Conservation (phyloP, 2,329 filamentous ascomycete species). For the Neoarthrinium moseri region DNA sequence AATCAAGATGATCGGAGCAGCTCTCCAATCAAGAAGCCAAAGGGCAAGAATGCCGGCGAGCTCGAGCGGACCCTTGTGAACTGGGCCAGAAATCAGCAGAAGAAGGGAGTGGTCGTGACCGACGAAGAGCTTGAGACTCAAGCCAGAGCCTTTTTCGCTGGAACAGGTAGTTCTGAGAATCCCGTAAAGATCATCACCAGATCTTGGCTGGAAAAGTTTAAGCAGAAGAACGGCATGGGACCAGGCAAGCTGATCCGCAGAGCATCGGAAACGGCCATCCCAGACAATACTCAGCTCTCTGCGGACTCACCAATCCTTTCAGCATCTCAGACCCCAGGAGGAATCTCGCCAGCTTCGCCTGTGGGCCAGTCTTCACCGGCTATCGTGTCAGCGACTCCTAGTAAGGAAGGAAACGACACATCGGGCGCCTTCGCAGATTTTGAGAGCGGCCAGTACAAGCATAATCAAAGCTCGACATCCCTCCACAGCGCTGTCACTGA, state of each 20-base stretch:
- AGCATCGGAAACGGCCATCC: slow-evolving; percentile 69
- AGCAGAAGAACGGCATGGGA: slow-evolving; percentile 72
- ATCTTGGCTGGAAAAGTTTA: slow-evolving; percentile 92
- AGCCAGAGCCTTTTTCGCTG: slow-evolving; percentile 75
- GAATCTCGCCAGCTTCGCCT: slow-evolving; percentile 73
- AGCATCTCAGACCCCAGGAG: slow-evolving; percentile 60
- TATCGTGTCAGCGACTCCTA: slow-evolving; percentile 68
- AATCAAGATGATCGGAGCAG: slow-evolving; percentile 75
- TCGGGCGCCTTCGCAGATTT: slow-evolving; percentile 61
- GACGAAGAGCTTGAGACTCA: slow-evolving; percentile 85
- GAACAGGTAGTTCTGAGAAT: slow-evolving; percentile 65
- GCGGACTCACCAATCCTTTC: slow-evolving; percentile 53
- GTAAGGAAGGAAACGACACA: slow-evolving; percentile 66
- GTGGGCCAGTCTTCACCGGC: slow-evolving; percentile 64
- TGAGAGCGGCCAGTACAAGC: slow-evolving; percentile 51
- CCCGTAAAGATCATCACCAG: slow-evolving; percentile 69
- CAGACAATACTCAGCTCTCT: slow-evolving; percentile 61
- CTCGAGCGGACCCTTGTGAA: slow-evolving; percentile 88
- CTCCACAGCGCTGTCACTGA: slow-evolving; percentile 68
- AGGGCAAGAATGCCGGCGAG: slow-evolving; percentile 72
- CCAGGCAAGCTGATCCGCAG: slow-evolving; percentile 51
- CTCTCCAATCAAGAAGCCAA: slow-evolving; percentile 78
- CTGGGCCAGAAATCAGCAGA: slow-evolving; percentile 81
- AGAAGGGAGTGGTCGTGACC: slow-evolving; percentile 69
- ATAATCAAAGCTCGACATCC: slow-evolving; percentile 67